Percentiles rank a stretch among this genome's conserved stretches.
Evolutionary conservation across 108 stramenopile genomes (phyloP).

Genomic region (Thalassiosira profunda): DNA sequence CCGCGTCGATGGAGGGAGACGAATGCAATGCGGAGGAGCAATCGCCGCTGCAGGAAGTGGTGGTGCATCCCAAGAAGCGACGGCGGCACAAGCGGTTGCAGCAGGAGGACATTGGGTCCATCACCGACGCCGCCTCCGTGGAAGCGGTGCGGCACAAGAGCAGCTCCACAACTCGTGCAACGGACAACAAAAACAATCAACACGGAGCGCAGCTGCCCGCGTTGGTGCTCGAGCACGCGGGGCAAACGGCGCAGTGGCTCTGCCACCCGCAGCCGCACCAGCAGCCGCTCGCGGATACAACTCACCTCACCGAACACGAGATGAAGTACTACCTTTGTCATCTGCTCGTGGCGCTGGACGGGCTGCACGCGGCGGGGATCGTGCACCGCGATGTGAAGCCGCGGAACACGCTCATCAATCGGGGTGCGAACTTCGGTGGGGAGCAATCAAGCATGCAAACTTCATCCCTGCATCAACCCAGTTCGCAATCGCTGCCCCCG

Average conservation of each 20-base stretch:
- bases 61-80: not conserved
- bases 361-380: conserved; percentile 81
- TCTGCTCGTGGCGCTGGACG: conserved; percentile 88
- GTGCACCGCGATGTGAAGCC: conserved; percentile 98
- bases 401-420: conserved; percentile 92
- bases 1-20: conserved; percentile 28
- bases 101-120: conserved; percentile 23
- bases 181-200: not conserved
- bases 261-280: conserved; percentile 68
- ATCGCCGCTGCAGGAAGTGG: not conserved
- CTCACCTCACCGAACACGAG: conserved; percentile 76
- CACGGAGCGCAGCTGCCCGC: conserved; percentile 62
- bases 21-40: not conserved
- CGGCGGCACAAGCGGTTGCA: conserved; percentile 2
- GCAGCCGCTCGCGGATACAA: not conserved
- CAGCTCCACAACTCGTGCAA: not conserved
- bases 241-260: conserved; percentile 81
- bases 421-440: not conserved
- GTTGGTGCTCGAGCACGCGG: conserved; percentile 91
- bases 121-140: not conserved
- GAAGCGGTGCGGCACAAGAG: not conserved
- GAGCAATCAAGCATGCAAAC: not conserved
- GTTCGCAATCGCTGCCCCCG: conserved; percentile 16
- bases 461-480: not conserved
- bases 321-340: conserved; percentile 91